Evolutionary conservation across 495 filamentous ascomycete genomes (phyloP).

Genomic region (Pyrenula aspistea): DNA sequence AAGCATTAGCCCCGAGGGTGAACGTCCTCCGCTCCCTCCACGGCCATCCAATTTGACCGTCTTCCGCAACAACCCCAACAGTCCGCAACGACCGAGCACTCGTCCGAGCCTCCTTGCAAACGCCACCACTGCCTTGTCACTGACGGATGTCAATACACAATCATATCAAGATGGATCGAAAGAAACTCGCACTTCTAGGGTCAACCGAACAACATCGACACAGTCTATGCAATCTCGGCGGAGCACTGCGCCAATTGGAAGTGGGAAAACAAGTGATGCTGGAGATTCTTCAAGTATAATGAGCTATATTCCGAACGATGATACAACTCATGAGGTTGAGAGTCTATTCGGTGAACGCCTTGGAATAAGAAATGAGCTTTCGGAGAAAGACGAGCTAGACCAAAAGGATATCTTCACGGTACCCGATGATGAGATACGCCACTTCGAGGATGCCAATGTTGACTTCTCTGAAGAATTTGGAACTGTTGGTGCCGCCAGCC

Average conservation of each 20-base stretch:
- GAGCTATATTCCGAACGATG: slow-evolving; percentile 68
- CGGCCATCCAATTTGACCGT: slow-evolving; percentile 29
- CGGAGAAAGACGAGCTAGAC: slow-evolving; percentile 9
- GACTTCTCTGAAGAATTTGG: slow-evolving; percentile 72
- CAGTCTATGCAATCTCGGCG: slow-evolving; percentile 23
- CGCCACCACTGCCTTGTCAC: slow-evolving; percentile 72
- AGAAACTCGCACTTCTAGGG: slow-evolving; percentile 43
- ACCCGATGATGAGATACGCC: slow-evolving; percentile 40
- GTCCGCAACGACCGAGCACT: slow-evolving; percentile 8
- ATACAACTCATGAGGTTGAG: slow-evolving; percentile 63
- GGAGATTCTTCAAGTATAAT: slow-evolving; percentile 74
- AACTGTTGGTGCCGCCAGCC: slow-evolving; percentile 52
- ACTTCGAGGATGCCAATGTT: slow-evolving; percentile 40
- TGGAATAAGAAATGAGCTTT: slow-evolving; percentile 23
- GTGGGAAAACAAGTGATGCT: slow-evolving; percentile 44
- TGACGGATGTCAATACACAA: slow-evolving; percentile 62
- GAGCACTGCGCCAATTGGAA: slow-evolving; percentile 34
- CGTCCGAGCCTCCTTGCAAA: slow-evolving; percentile 48
- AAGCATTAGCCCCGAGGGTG: slow-evolving; percentile 16
- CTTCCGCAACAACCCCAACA: slow-evolving; percentile 11
- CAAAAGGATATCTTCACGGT: slow-evolving; percentile 25
- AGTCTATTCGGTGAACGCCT: slow-evolving; percentile 73
- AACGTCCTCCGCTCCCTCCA: slow-evolving; percentile 56
- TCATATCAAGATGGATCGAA: slow-evolving; percentile 55
- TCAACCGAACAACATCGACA: slow-evolving; percentile 21